These are phyloP conservation scores for Ramularia endophylla DNA, from an alignment of 2,329 filamentous ascomycete species.

Conservation along the genomic window DNA sequence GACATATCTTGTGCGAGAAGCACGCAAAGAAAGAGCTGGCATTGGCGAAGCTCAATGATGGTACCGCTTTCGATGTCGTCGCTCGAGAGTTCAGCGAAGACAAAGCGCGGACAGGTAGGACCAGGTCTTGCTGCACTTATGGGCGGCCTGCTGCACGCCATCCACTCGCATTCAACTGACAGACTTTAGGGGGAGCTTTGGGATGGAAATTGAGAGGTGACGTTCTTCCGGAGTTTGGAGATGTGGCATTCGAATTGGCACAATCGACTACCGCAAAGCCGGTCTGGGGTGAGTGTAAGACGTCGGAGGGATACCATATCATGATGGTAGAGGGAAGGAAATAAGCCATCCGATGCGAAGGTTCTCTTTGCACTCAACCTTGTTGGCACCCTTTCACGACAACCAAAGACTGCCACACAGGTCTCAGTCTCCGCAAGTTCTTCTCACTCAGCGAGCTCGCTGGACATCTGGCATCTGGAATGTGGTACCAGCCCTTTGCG, in stretches of 20 bases:
- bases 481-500: too few relatives aligned
- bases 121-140: not conserved
- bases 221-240: slow-evolving; percentile 64
- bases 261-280: slow-evolving; percentile 59
- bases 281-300: slow-evolving; percentile 65
- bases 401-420: too few relatives aligned
- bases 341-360: slow-evolving; percentile 25
- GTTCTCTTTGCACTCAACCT: not conserved
- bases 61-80: slow-evolving; percentile 68
- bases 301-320: slow-evolving; percentile 70
- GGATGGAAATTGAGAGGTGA: slow-evolving; percentile 64
- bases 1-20: slow-evolving; percentile 73
- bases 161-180: not conserved
- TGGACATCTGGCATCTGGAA: too few relatives aligned
- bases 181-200: slow-evolving; percentile 56
- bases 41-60: slow-evolving; percentile 58
- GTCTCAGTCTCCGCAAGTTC: too few relatives aligned
- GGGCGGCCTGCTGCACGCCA: not conserved
- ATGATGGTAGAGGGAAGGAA: slow-evolving; percentile 69
- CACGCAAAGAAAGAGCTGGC: slow-evolving; percentile 74
- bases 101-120: slow-evolving; percentile 58
- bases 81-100: slow-evolving; percentile 69
- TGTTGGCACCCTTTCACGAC: too few relatives aligned
- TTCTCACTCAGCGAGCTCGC: too few relatives aligned
- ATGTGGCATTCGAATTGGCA: slow-evolving; percentile 64